Evolutionary conservation across 2,329 filamentous ascomycete genomes (phyloP), one percentile per base, ranked within the genome.

Genomic region (Aureobasidium sp.): DNA sequence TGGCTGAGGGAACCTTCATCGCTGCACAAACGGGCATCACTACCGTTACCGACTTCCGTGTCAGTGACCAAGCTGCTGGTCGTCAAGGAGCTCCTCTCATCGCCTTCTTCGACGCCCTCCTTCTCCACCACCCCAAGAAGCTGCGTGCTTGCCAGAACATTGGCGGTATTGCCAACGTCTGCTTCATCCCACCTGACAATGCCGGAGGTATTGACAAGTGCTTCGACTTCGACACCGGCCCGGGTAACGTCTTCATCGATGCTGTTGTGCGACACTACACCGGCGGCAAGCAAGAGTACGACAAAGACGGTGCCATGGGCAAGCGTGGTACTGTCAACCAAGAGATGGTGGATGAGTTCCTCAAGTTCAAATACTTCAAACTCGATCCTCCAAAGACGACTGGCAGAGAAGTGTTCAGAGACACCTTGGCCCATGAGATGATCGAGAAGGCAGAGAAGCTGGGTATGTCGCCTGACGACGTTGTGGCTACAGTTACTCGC

Each of bases 131-230:
- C 66, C 79, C 82, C 0, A 79, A 72, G 4, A 84, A 82, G 69
- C 72, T 83, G 8, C 78, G 83, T 30, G 81, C 80, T 2, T 85
- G 82, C 68, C 81, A 85, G 67, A 85, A 85, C 67, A 85, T 86
- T 59, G 82, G 82, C 55, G 82, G 83, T 36, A 83, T 86, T 45
- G 81, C 80, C 34, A 85, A 83, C 65, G 79, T 86, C 29, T 85
- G 80, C 72, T 84, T 85, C 71, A 81, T 85, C 55, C 81, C 80
- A 3, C 77, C 81, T 5, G 75, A 80, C 55, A 70, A 70, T 34
- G 68, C 75, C 25, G 68, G 74, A 34, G 69, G 67, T 36, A 29
- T 66, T 1, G 64, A 68, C 34, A 57, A 63, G 14, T 68, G 59
- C 32, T 71, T 65, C 61, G 70, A 72, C 48, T 72, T 71, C 48